phyloP scores from a whole-genome alignment of 2,329 filamentous ascomycete species.

The Metarhizium humberi region DNA sequence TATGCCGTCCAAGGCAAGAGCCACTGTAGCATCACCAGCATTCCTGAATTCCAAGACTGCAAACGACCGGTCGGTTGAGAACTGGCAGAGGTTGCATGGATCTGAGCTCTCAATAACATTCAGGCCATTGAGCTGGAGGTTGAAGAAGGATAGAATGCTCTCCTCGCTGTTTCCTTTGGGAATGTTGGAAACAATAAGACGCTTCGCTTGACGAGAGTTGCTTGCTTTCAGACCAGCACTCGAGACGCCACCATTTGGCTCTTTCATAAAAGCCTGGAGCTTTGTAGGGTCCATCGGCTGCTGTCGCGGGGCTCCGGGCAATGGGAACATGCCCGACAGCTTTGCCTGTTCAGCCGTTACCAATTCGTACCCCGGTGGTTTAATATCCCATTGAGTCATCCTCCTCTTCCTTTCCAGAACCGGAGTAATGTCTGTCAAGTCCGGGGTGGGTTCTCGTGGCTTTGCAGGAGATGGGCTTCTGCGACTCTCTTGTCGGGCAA shows the following conservation, averaged over 20 bases:
- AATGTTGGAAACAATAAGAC: constrained; percentile 80
- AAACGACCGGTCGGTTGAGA: constrained; percentile 71
- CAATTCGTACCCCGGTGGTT: constrained; percentile 94
- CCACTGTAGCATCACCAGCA: constrained; percentile 80
- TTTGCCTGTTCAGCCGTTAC: constrained; percentile 98
- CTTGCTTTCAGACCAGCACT: constrained; percentile 81
- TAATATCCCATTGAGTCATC: constrained; percentile 98
- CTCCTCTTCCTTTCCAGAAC: constrained; percentile 81
- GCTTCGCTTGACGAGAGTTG: constrained; percentile 89
- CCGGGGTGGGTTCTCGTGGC: constrained; percentile 91
- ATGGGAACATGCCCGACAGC: constrained; percentile 96
- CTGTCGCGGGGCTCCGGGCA: constrained; percentile 88
- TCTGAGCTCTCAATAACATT: constrained; percentile 81
- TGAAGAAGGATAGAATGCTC: constrained; percentile 75
- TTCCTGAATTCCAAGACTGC: constrained; percentile 88
- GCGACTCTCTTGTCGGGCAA: constrained; percentile 42
- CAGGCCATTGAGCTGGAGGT: constrained; percentile 90
- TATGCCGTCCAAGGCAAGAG: constrained; percentile 81
- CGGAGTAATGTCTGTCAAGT: constrained; percentile 77
- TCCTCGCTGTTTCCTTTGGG: constrained; percentile 68
- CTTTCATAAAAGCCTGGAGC: constrained; percentile 91
- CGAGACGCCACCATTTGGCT: constrained; percentile 62
- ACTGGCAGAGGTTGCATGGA: constrained; percentile 74
- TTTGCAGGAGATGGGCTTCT: constrained; percentile 74
- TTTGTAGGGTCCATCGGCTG: constrained; percentile 92